Evolutionary conservation across 106 monocot genomes (phyloP).

Genomic region (Acorus gramineus): DNA sequence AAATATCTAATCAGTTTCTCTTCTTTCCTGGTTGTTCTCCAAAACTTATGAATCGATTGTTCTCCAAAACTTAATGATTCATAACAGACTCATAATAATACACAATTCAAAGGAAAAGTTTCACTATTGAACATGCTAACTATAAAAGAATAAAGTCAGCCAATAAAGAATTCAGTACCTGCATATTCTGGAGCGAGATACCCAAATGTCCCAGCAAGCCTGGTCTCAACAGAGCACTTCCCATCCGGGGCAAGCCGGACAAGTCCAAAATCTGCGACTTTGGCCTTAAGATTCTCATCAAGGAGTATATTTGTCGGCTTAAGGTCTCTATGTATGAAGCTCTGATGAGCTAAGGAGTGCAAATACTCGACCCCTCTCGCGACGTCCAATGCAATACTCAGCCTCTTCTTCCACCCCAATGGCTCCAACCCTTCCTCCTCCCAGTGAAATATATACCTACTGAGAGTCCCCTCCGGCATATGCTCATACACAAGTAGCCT

Average conservation of each 20-base stretch:
- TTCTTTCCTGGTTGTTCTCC: too few species aligned
- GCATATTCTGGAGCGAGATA: conserved; percentile 71
- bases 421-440: conserved; percentile 22
- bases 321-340: conserved; percentile 70
- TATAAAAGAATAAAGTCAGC: background rate
- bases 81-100: too few species aligned
- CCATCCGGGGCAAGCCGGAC: conserved; percentile 57
- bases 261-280: conserved; percentile 76
- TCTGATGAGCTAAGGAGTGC: conserved; percentile 53
- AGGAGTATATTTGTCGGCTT: conserved; percentile 73
- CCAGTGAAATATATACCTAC: conserved; percentile 49
- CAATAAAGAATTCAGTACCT: conserved; percentile 22
- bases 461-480: conserved; percentile 61
- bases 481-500: conserved; percentile 61
- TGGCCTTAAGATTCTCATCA: conserved; percentile 71
- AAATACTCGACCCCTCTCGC: conserved; percentile 72
- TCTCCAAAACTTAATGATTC: too few species aligned
- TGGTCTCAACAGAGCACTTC: conserved; percentile 41
- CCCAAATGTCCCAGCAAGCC: conserved; percentile 73
- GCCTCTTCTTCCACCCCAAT: conserved; percentile 52
- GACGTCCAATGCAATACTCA: conserved; percentile 56
- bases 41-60: too few species aligned
- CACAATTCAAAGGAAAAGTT: too few species aligned
- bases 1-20: too few species aligned
- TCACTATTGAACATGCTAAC: background rate